These are phyloP conservation scores for Sphaceloma murrayae DNA, from an alignment of 2,329 filamentous ascomycete genomes.

Conservation along the genomic window DNA sequence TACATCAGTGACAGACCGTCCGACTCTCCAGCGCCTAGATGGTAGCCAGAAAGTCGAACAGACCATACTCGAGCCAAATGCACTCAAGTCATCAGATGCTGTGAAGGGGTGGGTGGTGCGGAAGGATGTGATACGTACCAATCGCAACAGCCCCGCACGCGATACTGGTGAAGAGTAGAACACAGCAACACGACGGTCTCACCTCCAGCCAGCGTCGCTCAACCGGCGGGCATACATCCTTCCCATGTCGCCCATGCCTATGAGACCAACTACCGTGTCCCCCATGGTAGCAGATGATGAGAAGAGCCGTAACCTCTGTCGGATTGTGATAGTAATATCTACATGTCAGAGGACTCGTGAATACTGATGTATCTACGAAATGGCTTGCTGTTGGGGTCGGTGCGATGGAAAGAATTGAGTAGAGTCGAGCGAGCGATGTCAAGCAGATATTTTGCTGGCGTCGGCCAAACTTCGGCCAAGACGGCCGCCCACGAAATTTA, in stretches of 20 bases:
- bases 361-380: too few relatives aligned
- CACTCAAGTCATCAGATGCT: slow-evolving; percentile 96
- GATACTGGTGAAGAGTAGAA: not conserved
- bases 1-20: slow-evolving; percentile 84
- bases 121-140: slow-evolving; percentile 29
- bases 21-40: slow-evolving; percentile 57
- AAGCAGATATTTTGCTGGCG: slow-evolving; percentile 13
- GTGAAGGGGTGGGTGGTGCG: slow-evolving; percentile 26
- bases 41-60: slow-evolving; percentile 53
- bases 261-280: slow-evolving; percentile 76
- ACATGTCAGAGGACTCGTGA: too few relatives aligned
- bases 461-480: slow-evolving; percentile 17
- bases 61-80: slow-evolving; percentile 99
- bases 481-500: slow-evolving; percentile 6
- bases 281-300: slow-evolving; percentile 51
- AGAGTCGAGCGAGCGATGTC: slow-evolving; percentile 9
- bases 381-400: too few relatives aligned
- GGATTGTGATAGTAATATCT: too few relatives aligned
- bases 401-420: slow-evolving; percentile 9
- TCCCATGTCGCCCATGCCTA: slow-evolving; percentile 99
- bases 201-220: slow-evolving; percentile 94
- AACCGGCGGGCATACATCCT: slow-evolving; percentile 92
- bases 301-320: too few relatives aligned
- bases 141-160: slow-evolving; percentile 15
- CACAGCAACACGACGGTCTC: slow-evolving; percentile 33